A percentile compares a stretch with the other conserved stretches of the same genome.
Conservation (phyloP, 176 grass and related monocot species). For the Tillandsia leiboldiana region DNA sequence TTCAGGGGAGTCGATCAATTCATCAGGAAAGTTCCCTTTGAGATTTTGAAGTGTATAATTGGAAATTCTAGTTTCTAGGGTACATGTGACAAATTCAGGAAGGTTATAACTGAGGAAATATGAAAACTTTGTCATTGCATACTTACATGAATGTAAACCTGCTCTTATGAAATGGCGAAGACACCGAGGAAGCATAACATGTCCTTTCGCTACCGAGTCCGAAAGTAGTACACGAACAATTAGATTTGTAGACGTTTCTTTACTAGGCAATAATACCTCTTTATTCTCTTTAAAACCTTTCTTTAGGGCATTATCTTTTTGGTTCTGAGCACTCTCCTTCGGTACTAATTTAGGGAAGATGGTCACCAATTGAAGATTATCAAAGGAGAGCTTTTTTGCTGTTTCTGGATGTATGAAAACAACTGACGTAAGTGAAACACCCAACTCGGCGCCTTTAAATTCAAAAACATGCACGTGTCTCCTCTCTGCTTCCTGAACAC, state of each 20-base stretch:
- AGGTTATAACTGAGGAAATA: too few species aligned
- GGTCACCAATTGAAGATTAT: conserved; percentile 61
- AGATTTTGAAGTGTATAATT: too few species aligned
- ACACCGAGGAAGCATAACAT: conserved; percentile 81
- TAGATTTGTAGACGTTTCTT: conserved; percentile 47
- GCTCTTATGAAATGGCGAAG: conserved; percentile 68
- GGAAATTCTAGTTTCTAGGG: too few species aligned
- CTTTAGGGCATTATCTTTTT: conserved; percentile 44
- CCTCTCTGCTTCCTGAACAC: conserved; percentile 56
- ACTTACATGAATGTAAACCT: conserved; percentile 85
- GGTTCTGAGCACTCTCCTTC: conserved; percentile 39
- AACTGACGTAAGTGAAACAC: conserved; percentile 54
- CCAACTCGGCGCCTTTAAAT: conserved; percentile 47
- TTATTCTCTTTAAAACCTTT: conserved; percentile 20
- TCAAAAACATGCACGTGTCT: conserved; percentile 59
- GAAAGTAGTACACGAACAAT: conserved; percentile 51
- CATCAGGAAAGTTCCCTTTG: too few species aligned
- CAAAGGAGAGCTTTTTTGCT: conserved; percentile 53
- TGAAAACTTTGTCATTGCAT: background rate
- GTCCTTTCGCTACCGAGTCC: conserved; percentile 65
- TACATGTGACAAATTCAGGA: background rate
- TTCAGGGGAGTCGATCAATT: too few species aligned
- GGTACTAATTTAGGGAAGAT: conserved; percentile 55
- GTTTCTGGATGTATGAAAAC: conserved; percentile 86
- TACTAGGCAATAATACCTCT: conserved; percentile 25